These are phyloP conservation scores for Candida orba DNA, from an alignment of 805 yeast species.

Conservation along the genomic window DNA sequence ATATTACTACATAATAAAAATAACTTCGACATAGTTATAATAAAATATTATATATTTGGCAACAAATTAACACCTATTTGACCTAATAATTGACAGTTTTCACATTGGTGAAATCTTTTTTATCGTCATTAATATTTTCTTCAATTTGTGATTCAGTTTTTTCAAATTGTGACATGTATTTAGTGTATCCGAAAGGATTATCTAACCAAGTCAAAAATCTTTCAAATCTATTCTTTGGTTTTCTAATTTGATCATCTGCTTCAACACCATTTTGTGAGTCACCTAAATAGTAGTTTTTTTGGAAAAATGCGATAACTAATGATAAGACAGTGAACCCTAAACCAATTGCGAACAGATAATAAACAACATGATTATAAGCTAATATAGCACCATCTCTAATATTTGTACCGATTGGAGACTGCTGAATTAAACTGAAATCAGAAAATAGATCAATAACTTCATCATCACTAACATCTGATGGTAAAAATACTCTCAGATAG, in stretches of 20 bases:
- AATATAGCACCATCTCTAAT: conserved; percentile 27
- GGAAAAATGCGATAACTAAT: conserved; percentile 26
- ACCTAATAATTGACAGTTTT: too few relatives aligned
- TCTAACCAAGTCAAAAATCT: not conserved
- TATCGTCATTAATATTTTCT: too few relatives aligned
- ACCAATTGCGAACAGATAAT: conserved; percentile 24
- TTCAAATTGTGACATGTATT: not conserved
- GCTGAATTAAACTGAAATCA: conserved; percentile 18
- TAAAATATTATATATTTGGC: too few relatives aligned
- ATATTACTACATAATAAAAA: too few relatives aligned
- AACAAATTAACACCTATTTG: too few relatives aligned
- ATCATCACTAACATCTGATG: conserved; percentile 14
- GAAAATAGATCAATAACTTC: conserved; percentile 19
- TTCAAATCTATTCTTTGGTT: conserved; percentile 3
- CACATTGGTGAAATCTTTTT: too few relatives aligned
- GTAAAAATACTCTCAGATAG: conserved; percentile 24
- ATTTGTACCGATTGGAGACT: conserved; percentile 20
- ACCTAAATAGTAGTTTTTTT: conserved; percentile 29
- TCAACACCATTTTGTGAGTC: conserved; percentile 30
- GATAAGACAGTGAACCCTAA: conserved; percentile 25
- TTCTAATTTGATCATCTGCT: conserved; percentile 13
- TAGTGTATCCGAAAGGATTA: conserved; percentile 1
- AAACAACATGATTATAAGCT: conserved; percentile 27
- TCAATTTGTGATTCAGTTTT: too few relatives aligned
- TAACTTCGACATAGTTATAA: too few relatives aligned